Evolutionary conservation across 2,329 filamentous ascomycete species (phyloP).

Genomic region (Aureobasidium leucospermi): DNA sequence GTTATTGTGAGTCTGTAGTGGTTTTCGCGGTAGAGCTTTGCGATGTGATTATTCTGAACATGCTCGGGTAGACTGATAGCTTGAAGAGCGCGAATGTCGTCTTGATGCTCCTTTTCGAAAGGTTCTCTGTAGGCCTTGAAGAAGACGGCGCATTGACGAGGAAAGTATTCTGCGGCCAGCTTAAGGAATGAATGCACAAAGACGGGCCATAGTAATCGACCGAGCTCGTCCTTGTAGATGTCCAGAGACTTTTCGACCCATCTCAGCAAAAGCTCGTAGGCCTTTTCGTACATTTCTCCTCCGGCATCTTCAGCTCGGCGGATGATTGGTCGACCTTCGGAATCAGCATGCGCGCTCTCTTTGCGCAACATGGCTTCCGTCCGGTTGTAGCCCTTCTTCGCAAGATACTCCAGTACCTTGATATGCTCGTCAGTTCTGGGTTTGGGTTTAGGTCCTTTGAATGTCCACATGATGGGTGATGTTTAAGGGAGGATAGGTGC

Average conservation of each 20-base stretch:
- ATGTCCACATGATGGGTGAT: background rate
- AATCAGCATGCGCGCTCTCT: slow-evolving; percentile 77
- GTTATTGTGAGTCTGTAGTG: slow-evolving; percentile 90
- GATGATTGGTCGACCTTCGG: slow-evolving; percentile 69
- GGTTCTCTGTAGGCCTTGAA: slow-evolving; percentile 58
- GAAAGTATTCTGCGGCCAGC: slow-evolving; percentile 64
- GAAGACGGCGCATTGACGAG: slow-evolving; percentile 65
- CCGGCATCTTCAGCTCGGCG: slow-evolving; percentile 58
- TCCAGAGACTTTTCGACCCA: slow-evolving; percentile 93
- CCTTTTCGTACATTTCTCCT: slow-evolving; percentile 68
- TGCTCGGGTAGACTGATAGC: slow-evolving; percentile 71
- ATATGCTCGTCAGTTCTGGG: slow-evolving; percentile 17
- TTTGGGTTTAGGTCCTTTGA: background rate
- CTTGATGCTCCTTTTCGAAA: slow-evolving; percentile 71
- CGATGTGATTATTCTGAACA: slow-evolving; percentile 65
- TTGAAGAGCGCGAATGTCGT: slow-evolving; percentile 71
- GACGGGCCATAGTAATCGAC: slow-evolving; percentile 81
- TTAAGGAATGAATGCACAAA: slow-evolving; percentile 91
- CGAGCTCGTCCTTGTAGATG: slow-evolving; percentile 89
- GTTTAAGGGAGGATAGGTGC: too few species aligned
- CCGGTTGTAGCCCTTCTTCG: slow-evolving; percentile 88
- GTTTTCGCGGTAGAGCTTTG: slow-evolving; percentile 74
- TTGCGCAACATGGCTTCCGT: slow-evolving; percentile 89
- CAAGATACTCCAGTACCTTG: slow-evolving; percentile 85
- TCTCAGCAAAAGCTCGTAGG: slow-evolving; percentile 45